Percentiles rank a stretch among this genome's conserved stretches.
Conservation (phyloP, 495 filamentous ascomycete species). For the Hypoxylon intermedium region DNA sequence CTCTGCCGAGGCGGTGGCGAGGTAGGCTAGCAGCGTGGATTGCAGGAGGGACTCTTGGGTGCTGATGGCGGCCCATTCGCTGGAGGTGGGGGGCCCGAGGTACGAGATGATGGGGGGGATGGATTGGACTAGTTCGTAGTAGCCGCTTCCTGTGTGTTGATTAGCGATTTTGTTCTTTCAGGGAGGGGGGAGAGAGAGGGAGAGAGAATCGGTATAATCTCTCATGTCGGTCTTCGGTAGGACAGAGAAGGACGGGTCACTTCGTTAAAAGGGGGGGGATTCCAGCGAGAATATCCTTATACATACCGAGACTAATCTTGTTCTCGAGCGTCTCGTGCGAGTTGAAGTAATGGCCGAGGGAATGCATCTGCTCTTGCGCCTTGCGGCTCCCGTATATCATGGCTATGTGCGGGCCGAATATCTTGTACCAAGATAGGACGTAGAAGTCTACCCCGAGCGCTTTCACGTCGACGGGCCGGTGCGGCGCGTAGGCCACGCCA, state of each 20-base stretch:
- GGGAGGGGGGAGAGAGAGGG: too few species aligned
- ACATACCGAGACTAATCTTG: constrained; percentile 55
- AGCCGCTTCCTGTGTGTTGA: constrained; percentile 51
- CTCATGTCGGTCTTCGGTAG: too few species aligned
- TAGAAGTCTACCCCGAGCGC: constrained; percentile 75
- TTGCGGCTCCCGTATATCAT: constrained; percentile 65
- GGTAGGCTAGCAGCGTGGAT: constrained; percentile 61
- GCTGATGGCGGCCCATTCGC: constrained; percentile 60
- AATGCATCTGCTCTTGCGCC: constrained; percentile 57
- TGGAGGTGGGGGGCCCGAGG: constrained; percentile 46
- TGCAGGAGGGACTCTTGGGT: constrained; percentile 69
- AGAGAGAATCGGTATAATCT: too few species aligned
- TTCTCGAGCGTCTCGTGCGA: constrained; percentile 60
- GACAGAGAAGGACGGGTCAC: background rate
- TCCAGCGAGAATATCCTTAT: background rate
- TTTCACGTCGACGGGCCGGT: constrained; percentile 69
- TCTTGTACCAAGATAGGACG: constrained; percentile 79
- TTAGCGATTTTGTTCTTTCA: too few species aligned
- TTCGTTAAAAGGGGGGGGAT: background rate
- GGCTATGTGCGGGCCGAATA: constrained; percentile 75
- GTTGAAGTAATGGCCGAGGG: constrained; percentile 75
- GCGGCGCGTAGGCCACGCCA: constrained; percentile 74
- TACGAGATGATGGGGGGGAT: constrained; percentile 66
- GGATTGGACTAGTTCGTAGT: constrained; percentile 69
- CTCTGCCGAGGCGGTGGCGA: too few species aligned